Evolutionary conservation across 768 basidiomycete species (phyloP).

Genomic region (Amanita molliuscula): DNA sequence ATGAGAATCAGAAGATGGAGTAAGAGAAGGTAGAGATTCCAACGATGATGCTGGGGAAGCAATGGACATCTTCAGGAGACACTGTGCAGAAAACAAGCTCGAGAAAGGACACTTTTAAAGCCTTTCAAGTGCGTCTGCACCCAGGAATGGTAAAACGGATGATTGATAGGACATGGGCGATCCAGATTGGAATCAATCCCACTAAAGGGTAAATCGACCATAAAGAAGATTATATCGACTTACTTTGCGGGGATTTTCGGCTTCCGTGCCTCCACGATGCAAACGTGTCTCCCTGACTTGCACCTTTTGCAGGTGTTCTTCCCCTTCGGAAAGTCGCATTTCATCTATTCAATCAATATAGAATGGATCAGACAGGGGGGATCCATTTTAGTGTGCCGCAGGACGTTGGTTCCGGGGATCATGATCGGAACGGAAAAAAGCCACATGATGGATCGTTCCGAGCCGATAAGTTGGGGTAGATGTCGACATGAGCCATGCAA

Average conservation of each 20-base stretch:
- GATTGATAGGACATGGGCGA: not conserved
- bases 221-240: slow-evolving; percentile 24
- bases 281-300: slow-evolving; percentile 59
- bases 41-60: slow-evolving; percentile 4
- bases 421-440: not conserved
- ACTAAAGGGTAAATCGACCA: not conserved
- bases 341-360: slow-evolving; percentile 48
- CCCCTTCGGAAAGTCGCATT: slow-evolving; percentile 68
- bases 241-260: slow-evolving; percentile 74
- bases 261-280: slow-evolving; percentile 79
- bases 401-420: not conserved
- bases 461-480: not conserved
- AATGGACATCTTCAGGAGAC: not conserved
- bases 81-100: not conserved
- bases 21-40: slow-evolving; percentile 5
- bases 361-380: not conserved
- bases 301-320: slow-evolving; percentile 76
- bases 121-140: not conserved
- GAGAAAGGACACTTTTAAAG: not conserved
- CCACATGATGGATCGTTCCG: not conserved
- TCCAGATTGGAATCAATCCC: not conserved
- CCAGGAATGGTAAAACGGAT: not conserved
- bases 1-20: slow-evolving; percentile 13
- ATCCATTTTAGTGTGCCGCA: not conserved
- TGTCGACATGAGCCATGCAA: not conserved